A percentile compares a stretch with the other conserved stretches of the same genome.
phyloP scores from a whole-genome alignment of 768 basidiomycete genomes.

The Lactifluus volemus region DNA sequence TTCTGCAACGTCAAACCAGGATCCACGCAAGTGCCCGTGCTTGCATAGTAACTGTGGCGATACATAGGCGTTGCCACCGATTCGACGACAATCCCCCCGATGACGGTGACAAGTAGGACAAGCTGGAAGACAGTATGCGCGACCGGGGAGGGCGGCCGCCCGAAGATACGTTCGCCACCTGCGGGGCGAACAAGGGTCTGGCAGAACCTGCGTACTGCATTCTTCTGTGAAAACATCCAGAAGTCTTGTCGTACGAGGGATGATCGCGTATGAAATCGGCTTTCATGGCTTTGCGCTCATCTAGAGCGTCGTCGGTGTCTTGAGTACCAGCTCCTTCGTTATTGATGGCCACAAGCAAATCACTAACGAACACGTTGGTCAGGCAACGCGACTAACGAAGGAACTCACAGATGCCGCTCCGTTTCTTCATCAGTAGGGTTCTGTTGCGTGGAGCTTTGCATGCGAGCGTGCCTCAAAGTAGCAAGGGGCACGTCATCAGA shows the following conservation, averaged over 20 bases:
- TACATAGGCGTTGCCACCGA: constrained; percentile 78
- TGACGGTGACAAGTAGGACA: constrained; percentile 61
- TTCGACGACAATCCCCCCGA: constrained; percentile 77
- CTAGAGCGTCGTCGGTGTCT: constrained; percentile 50
- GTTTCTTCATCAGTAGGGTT: constrained; percentile 46
- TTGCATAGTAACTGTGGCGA: constrained; percentile 59
- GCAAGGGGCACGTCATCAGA: constrained; percentile 51
- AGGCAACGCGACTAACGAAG: neutral
- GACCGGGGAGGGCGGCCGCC: constrained; percentile 54
- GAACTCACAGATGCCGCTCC: constrained; percentile 62
- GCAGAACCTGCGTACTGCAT: constrained; percentile 59
- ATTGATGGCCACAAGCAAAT: constrained; percentile 58
- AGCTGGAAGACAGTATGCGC: constrained; percentile 69
- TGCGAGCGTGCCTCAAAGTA: constrained; percentile 36
- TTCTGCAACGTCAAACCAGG: constrained; percentile 89
- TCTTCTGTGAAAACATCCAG: constrained; percentile 82
- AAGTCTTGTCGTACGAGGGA: constrained; percentile 87
- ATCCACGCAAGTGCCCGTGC: constrained; percentile 50
- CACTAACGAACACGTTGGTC: constrained; percentile 33
- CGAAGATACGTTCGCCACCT: constrained; percentile 81
- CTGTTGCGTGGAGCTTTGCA: constrained; percentile 25
- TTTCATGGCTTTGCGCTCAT: constrained; percentile 66
- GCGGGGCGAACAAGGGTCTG: constrained; percentile 80
- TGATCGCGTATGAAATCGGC: constrained; percentile 85
- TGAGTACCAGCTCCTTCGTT: constrained; percentile 41